Evolutionary conservation across 495 filamentous ascomycete genomes (phyloP), one percentile per base, ranked within the genome.

Genomic region (Aspergillus heteromorphus): DNA sequence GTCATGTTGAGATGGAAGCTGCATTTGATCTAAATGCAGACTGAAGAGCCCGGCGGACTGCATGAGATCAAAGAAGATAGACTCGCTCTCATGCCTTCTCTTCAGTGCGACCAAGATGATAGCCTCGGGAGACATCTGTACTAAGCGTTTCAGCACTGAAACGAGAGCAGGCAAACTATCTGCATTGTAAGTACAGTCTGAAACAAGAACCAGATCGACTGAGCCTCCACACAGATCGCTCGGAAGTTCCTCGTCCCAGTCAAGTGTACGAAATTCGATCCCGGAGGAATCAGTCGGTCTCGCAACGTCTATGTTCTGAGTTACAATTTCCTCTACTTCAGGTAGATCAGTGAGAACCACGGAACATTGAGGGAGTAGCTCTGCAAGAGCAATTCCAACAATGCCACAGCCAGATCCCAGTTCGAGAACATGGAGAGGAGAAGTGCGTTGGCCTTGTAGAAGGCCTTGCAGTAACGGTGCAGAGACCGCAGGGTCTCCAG

Each of bases 131-230:
- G 77, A 83, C 42, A 45, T 56, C 34, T 70, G 55, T 21, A 76
- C 68, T 40, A 96, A 63, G 7, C 73, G 73, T 17, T 70, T 66
- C 13, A 98, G 73, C 0, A 87, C 88, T 31, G 73, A 71, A 3
- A 97, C 89, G 30, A 98, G 73, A 9, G 83, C 78, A 14, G 87
- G 87, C 31, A 91, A 72, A 41, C 84, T 89, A 65, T 93, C 89
- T 29, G 83, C 77, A 66, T 97, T 98, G 72, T 98, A 98, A 10
- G 91, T 98, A 74, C 93, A 97, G 64, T 98, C 93, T 16, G 91
- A 89, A 1, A 95, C 77, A 5, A 95, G 66, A 19, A 97, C 75
- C 29, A 97, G 61, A 65, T 95, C 87, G 69, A 86, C 84, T 0
- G 63, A 58, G 20, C 66, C 68, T 2, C 70, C 63, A 21, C 60